These are phyloP conservation scores for Uromyces viciae-fabae DNA, from an alignment of 1,284 basidiomycete species.

Conservation along the genomic window DNA sequence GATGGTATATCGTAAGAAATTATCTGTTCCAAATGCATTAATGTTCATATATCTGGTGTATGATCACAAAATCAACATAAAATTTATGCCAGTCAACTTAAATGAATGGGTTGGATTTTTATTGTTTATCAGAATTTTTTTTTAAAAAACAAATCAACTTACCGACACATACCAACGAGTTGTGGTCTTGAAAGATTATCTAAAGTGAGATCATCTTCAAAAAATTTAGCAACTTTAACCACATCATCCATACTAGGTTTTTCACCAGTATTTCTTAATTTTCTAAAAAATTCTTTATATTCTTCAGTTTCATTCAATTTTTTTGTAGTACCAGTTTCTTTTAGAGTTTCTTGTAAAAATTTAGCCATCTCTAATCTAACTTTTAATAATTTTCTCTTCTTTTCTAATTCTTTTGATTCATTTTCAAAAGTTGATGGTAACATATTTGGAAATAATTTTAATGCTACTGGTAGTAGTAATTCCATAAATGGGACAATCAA, in stretches of 20 bases:
- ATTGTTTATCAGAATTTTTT: background rate
- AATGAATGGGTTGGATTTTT: background rate
- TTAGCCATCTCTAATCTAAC: conserved; percentile 98
- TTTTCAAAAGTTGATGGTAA: conserved; percentile 97
- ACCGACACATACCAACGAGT: conserved; percentile 87
- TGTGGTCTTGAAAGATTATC: conserved; percentile 97
- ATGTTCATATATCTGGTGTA: conserved; percentile 89
- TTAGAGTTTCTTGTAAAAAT: conserved; percentile 94
- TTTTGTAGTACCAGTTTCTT: conserved; percentile 80
- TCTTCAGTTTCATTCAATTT: conserved; percentile 86
- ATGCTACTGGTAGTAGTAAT: conserved; percentile 86
- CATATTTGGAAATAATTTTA: conserved; percentile 99
- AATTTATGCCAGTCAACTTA: background rate
- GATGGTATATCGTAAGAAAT: conserved; percentile 92
- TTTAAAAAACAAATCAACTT: conserved; percentile 46
- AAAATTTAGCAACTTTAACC: conserved; percentile 90
- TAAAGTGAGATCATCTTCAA: conserved; percentile 94
- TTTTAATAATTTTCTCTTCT: conserved; percentile 88
- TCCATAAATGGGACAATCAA: conserved; percentile 98
- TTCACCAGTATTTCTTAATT: conserved; percentile 90
- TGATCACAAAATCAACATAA: background rate
- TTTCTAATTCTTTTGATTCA: conserved; percentile 82
- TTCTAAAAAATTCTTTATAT: conserved; percentile 99
- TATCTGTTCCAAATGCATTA: conserved; percentile 97
- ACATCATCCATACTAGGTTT: conserved; percentile 81